Evolutionary conservation across 1,139 yeast genomes (phyloP), one percentile per base, ranked within the genome.

Genomic region (Yamadazyma songkhlaensis): DNA sequence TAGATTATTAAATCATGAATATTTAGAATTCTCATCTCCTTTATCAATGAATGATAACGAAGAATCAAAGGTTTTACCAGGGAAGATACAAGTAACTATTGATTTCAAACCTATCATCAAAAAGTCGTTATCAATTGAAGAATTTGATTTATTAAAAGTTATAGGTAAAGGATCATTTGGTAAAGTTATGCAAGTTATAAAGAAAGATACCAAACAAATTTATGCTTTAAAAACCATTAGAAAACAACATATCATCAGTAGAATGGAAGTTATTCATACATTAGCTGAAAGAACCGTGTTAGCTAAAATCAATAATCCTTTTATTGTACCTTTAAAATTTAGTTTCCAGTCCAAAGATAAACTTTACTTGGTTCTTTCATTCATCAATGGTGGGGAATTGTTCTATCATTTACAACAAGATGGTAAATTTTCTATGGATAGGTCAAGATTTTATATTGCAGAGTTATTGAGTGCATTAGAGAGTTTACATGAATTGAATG

Each of bases 131-230:
- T 72, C 88, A 2, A 89, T 92, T 49, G 96, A 89, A 39, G 96
- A 92, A 55, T 92, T 92, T 60, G 96, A 90, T 52, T 67, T 94
- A 40, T 73, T 92, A 50, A 92, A 92, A 61, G 98, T 92, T 14
- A 88, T 92, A 41, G 98, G 98, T 32, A 92, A 92, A 59, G 98
- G 98, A 3, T 88, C 97, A 2, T 94, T 92, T 62, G 98, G 98
- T 38, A 92, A 94, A 62, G 98, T 92, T 40, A 92, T 92, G 97
- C 98, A 92, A 62, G 98, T 92, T 32, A 81, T 89, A 42, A 92
- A 92, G 64, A 86, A 86, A 51, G 97, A 92, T 61, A 92, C 98
- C 9, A 84, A 84, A 47, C 95, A 90, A 57, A 83, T 92, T 27
- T 92, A 92, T 60, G 98, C 98, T 3, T 70, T 92, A 57, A 92